Conservation (phyloP, 225 moss, liverwort and hornwort species). For the Climacium dendroides region DNA sequence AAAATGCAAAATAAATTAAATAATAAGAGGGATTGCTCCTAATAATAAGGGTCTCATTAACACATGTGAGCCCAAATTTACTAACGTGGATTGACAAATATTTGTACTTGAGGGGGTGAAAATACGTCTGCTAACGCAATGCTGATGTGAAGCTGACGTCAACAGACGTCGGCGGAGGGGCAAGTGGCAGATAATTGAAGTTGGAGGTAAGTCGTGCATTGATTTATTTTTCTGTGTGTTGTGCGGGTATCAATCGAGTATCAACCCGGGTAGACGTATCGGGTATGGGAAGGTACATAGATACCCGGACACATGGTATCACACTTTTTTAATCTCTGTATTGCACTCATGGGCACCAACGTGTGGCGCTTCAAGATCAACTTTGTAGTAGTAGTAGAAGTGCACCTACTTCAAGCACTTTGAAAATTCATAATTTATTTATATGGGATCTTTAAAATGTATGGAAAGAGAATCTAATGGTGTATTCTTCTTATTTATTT, state of each 20-base stretch:
- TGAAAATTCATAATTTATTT: not conserved
- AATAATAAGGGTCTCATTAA: not conserved
- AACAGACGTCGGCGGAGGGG: not conserved
- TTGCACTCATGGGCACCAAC: fast-evolving
- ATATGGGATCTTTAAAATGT: not conserved
- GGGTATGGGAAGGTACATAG: not conserved
- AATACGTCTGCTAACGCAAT: not conserved
- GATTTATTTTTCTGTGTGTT: fast-evolving
- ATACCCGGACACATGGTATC: not conserved
- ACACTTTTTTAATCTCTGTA: not conserved
- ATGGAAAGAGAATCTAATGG: not conserved
- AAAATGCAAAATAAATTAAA: too few species aligned
- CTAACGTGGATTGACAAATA: not conserved
- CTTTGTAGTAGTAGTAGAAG: fast-evolving
- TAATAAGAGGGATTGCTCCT: too few species aligned
- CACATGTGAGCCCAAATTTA: not conserved
- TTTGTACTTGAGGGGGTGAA: not conserved
- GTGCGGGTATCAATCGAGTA: not conserved
- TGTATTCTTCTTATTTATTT: not conserved
- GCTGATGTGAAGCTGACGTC: not conserved
- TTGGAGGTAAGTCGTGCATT: not conserved
- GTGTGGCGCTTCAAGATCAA: fast-evolving
- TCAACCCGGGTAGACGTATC: not conserved
- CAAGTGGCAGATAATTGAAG: not conserved
- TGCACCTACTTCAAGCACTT: not conserved